Base-by-base conservation (phyloP, 768 basidiomycete genomes). In the Russula sp. region DNA sequence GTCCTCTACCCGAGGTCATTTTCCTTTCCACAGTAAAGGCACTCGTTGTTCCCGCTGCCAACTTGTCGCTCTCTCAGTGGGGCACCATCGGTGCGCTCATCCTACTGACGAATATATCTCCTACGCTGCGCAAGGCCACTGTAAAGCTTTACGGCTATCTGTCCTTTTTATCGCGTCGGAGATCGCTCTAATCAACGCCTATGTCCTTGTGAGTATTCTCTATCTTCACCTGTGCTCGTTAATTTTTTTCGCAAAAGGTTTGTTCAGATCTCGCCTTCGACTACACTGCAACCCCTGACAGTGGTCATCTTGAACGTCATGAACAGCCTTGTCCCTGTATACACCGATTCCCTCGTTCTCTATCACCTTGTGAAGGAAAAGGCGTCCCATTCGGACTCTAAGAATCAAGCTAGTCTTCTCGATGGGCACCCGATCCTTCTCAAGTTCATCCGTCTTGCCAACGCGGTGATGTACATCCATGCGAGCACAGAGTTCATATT, bases 271-370 rank as follows among this genome's bases (percentile, higher is more conserved):
- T 64, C 63, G 11, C 65, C 65, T 5, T 53, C 51, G 16, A 64
- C 63, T 4, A 59, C 57, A 20, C 38, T 59, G 36, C 38, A 56
- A 24, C 62, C 62, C n/a, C 26, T 67, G 32, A 67, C 65, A 22
- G 16, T 64, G 30, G 51, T 52, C 4, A n/a, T 26, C 13, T 40
- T 63, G 28, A 5, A 59, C 52, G 54, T 67, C 38, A 22, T 67
- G 57, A 64, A 67, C 11, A 67, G 50, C 24, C 28, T 63, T 13
- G 32, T 63, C 22, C 65, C 62, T 18, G 38, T 64, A 40, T 59
- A 40, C 30, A 64, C 62, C 5, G 65, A 67, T 46, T 54, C 57
- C 11, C 46, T 64, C 26, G 51, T 64, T 40, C 61, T 66, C 50
- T 53, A 54, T 22, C 62, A 56, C 56, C 44, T 64, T 34, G 28